phyloP scores from a whole-genome alignment of 2,329 filamentous ascomycete species.

The Hymenoscyphus infarciens region DNA sequence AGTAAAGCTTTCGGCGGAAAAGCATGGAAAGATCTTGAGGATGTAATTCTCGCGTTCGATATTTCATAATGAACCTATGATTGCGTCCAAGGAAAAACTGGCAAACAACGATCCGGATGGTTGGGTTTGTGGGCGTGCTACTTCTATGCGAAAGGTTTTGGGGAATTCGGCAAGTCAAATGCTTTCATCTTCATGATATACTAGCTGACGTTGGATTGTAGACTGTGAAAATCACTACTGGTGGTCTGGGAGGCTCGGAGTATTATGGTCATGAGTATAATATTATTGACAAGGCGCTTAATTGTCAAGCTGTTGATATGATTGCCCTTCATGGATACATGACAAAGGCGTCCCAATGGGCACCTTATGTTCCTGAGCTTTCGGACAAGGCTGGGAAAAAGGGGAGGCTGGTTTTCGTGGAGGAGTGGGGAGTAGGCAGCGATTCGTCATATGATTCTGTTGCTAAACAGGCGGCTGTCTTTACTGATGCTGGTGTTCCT shows the following conservation, averaged over 20 bases:
- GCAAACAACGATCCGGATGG: conserved; percentile 13
- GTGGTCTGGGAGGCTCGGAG: conserved; percentile 16
- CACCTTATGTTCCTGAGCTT: conserved; percentile 9
- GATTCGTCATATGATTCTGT: conserved; percentile 7
- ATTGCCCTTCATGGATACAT: conserved; percentile 19
- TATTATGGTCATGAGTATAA: conserved; percentile 16
- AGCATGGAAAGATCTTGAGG: conserved; percentile 4
- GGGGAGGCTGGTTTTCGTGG: conserved; percentile 13
- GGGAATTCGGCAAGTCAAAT: conserved; percentile 10
- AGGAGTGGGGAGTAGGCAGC: conserved; percentile 18
- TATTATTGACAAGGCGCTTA: conserved; percentile 14
- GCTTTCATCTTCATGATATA: background rate
- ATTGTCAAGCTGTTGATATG: conserved; percentile 16
- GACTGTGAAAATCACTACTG: conserved; percentile 15
- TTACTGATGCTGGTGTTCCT: conserved; percentile 14
- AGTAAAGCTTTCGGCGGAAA: background rate
- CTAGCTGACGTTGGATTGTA: background rate
- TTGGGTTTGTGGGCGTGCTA: conserved; percentile 15
- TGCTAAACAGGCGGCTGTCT: conserved; percentile 14
- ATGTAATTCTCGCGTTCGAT: conserved; percentile 19
- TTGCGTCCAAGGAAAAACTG: conserved; percentile 4
- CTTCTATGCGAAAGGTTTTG: conserved; percentile 10
- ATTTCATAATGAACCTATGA: conserved; percentile 18
- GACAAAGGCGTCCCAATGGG: conserved; percentile 11
- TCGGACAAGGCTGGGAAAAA: conserved; percentile 5